Evolutionary conservation across 1,284 basidiomycete genomes (phyloP), one percentile per base, ranked within the genome.

Genomic region (Phaffia rhodozyma): DNA sequence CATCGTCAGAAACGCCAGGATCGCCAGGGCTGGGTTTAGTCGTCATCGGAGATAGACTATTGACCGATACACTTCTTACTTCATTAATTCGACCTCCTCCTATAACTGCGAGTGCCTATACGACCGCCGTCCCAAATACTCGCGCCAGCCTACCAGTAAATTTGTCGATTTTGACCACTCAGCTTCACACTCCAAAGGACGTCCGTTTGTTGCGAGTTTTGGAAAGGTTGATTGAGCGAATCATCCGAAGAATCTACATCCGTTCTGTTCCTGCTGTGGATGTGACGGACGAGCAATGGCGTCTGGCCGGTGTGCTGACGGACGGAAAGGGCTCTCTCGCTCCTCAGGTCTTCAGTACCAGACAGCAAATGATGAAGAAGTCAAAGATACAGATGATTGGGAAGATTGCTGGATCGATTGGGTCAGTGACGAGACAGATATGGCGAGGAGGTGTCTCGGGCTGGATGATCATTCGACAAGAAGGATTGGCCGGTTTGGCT

Each of bases 31-130:
- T 60, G 21, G 64, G 64, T 1, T 20, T 66, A 11, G 55, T 66
- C 32, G 64, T 66, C 18, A 62, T 66, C 30, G 64, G 64, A 9
- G 64, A 66, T 30, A 49, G 64, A 23, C 51, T 66, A 27, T 27
- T 66, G 29, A 66, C 64, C 32, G 64, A 66, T 52, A 60, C 58
- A 4, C 25, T 66, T 23, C 55, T 66, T 7, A 61, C 64, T 18
- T 34, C 58, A 4, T 55, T 58, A 23, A 55, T 66, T 9, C 53
- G 55, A 9, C 52, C 21, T 21, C 43, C 34, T 27, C 57, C 48
- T 5, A 43, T 34, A 2, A 50, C 25, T 32, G 16, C 27, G 4
- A 21, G 2, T 21, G 27, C 58, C 55, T 20, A 25, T 48, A 6
- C 4, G 32, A 34, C 34, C 3, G 23, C 29, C 30, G 16, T 32